These are phyloP conservation scores for Cephaloascus albidus DNA, from an alignment of 805 yeast species.

Conservation along the genomic window DNA sequence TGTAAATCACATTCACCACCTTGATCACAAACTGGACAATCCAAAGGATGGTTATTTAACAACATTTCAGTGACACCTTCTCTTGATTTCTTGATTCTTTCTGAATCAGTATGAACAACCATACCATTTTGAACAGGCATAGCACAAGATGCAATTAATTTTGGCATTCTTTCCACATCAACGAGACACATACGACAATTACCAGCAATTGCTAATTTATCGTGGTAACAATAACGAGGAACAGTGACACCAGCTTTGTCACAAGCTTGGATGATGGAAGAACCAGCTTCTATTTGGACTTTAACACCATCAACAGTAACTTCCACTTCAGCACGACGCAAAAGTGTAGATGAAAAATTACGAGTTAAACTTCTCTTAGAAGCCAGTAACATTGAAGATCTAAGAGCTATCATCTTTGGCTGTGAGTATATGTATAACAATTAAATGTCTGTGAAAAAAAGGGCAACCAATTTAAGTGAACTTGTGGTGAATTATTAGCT, in stretches of 20 bases:
- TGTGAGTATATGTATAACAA: too few species aligned
- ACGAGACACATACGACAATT: constrained; percentile 91
- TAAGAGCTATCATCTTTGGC: not conserved
- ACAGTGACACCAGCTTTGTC: constrained; percentile 84
- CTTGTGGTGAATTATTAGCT: too few species aligned
- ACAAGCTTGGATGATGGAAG: constrained; percentile 85
- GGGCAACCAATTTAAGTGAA: too few species aligned
- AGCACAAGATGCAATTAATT: constrained; percentile 84
- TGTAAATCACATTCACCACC: constrained; percentile 93
- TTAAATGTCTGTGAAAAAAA: too few species aligned
- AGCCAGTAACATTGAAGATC: not conserved
- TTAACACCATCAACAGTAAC: constrained; percentile 60
- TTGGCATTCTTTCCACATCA: constrained; percentile 83
- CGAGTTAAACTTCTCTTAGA: constrained; percentile 4
- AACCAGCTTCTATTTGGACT: constrained; percentile 76
- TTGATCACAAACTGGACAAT: constrained; percentile 89
- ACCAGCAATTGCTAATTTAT: constrained; percentile 83
- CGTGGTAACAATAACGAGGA: constrained; percentile 89
- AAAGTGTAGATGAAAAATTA: constrained; percentile 21
- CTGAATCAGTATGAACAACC: constrained; percentile 76
- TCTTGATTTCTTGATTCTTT: constrained; percentile 71
- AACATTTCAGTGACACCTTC: constrained; percentile 89
- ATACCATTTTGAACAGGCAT: constrained; percentile 87
- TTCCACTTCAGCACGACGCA: constrained; percentile 41
- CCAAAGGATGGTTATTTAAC: constrained; percentile 82